A percentile compares a stretch with the other conserved stretches of the same genome.
phyloP scores from a whole-genome alignment of 306 rosid species.

The Datisca glomerata region DNA sequence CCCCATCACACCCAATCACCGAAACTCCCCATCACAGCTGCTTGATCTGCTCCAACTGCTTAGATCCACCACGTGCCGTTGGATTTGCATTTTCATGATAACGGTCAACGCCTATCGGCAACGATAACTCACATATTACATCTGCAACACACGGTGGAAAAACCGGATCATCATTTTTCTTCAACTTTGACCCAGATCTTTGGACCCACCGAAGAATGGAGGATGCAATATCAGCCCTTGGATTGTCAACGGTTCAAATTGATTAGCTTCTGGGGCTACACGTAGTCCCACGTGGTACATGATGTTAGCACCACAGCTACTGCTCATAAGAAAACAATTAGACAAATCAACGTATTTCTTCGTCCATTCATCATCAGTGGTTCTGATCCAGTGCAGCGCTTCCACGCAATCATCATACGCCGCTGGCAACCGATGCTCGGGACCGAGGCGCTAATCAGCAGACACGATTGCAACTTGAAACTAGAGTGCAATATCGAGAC shows the following conservation, averaged over 20 bases:
- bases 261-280: neutral
- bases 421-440: constrained; percentile 38
- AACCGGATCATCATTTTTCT: constrained; percentile 37
- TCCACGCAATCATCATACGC: constrained; percentile 30
- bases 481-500: constrained; percentile 6
- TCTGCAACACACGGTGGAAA: constrained; percentile 56
- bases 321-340: constrained; percentile 24
- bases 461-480: constrained; percentile 14
- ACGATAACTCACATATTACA: constrained; percentile 38
- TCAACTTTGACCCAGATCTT: constrained; percentile 38
- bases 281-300: constrained; percentile 17
- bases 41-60: constrained; percentile 4
- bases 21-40: constrained; percentile 24
- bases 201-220: constrained; percentile 55
- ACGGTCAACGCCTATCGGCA: constrained; percentile 35
- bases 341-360: constrained; percentile 16
- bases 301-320: constrained; percentile 31
- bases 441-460: constrained; percentile 29
- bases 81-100: constrained; percentile 69
- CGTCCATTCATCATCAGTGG: constrained; percentile 18
- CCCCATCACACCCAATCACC: constrained; percentile 50
- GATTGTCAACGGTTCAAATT: constrained; percentile 32
- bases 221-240: constrained; percentile 54
- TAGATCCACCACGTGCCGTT: constrained; percentile 29
- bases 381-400: constrained; percentile 27